Percentiles rank a stretch among this genome's conserved stretches.
phyloP scores from a whole-genome alignment of 2,329 filamentous ascomycete species.

The Fusarium bulbicola region DNA sequence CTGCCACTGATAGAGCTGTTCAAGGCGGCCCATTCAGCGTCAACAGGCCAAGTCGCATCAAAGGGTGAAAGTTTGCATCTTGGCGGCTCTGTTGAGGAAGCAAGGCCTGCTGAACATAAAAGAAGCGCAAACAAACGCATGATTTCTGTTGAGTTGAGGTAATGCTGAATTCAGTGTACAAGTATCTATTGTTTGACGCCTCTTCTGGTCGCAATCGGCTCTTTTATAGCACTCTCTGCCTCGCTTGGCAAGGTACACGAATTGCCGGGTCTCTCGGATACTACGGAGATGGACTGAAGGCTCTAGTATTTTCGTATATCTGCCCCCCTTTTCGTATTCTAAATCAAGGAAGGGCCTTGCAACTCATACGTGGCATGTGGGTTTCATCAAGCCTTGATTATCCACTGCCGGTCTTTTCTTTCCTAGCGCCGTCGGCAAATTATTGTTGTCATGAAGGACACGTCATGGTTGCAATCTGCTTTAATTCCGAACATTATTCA shows the following conservation, averaged over 20 bases:
- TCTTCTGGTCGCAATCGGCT: neutral
- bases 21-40: neutral
- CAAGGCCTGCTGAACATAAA: neutral
- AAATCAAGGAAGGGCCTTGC: neutral
- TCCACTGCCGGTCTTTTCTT: neutral
- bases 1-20: neutral
- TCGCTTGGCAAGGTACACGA: neutral
- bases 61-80: neutral
- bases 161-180: neutral
- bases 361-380: neutral
- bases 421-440: neutral
- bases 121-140: neutral
- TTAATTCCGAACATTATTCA: neutral
- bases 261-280: neutral
- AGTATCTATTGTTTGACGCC: neutral
- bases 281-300: neutral
- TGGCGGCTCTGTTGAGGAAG: neutral
- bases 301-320: neutral
- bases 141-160: neutral
- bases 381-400: neutral
- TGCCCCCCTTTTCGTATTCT: neutral
- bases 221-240: neutral
- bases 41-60: neutral
- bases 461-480: neutral
- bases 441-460: neutral